These are phyloP conservation scores for Collybia nuda DNA, from an alignment of 768 basidiomycete species.

Conservation along the genomic window DNA sequence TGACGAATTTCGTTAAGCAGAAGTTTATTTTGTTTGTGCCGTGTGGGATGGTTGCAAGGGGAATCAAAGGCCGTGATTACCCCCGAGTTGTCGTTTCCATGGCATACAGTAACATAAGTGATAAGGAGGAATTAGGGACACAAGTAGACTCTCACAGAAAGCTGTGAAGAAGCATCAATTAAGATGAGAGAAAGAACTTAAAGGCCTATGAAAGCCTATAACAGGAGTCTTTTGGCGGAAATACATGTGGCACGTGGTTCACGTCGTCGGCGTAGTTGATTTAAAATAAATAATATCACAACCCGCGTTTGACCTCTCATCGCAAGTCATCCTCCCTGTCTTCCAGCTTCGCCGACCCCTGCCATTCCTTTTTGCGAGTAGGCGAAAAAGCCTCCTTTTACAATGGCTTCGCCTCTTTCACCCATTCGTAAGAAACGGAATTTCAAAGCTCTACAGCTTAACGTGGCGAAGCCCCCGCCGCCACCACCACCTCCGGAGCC, in stretches of 20 bases:
- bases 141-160: too few species aligned
- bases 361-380: constrained; percentile 2
- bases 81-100: too few species aligned
- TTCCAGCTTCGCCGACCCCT: constrained; percentile 4
- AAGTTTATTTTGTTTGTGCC: too few species aligned
- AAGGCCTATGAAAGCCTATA: not conserved
- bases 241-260: constrained; percentile 13
- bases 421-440: constrained; percentile 90
- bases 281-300: constrained; percentile 6
- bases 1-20: too few species aligned
- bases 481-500: constrained; percentile 35
- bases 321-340: constrained; percentile 1
- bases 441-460: constrained; percentile 83
- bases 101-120: too few species aligned
- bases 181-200: too few species aligned
- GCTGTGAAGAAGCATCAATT: too few species aligned
- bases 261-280: constrained; percentile 10
- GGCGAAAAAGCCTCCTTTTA: constrained; percentile 6
- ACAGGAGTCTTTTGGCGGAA: not conserved
- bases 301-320: not conserved
- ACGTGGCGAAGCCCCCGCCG: constrained; percentile 45
- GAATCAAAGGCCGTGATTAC: too few species aligned
- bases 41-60: too few species aligned
- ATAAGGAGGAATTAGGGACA: too few species aligned
- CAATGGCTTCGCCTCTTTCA: constrained; percentile 12